Evolutionary conservation across 805 yeast genomes (phyloP).

Genomic region (Sungouiozyma ichnusensis): DNA sequence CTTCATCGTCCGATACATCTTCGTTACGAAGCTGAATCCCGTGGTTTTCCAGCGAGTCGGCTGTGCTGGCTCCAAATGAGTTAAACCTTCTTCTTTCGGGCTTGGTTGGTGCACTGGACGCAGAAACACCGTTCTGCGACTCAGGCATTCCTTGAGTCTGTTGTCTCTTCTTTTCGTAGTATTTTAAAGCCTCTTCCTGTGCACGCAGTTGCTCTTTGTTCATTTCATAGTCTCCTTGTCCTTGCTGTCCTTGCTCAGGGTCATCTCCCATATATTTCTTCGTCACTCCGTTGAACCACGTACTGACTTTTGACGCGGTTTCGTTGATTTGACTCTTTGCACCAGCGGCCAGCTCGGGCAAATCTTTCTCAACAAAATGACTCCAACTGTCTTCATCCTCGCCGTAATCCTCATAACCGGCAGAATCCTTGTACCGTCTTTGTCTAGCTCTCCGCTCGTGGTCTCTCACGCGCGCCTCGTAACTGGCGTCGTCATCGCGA

Average conservation of each 20-base stretch:
- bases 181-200: conserved; percentile 12
- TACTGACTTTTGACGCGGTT: conserved; percentile 61
- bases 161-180: conserved; percentile 7
- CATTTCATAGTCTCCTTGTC: conserved; percentile 1
- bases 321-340: conserved; percentile 71
- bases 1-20: conserved; percentile 26
- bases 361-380: conserved; percentile 44
- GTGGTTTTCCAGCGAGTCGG: conserved; percentile 22
- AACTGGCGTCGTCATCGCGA: conserved; percentile 14
- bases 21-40: conserved; percentile 24
- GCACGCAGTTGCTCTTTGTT: conserved; percentile 5
- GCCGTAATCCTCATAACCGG: conserved; percentile 12
- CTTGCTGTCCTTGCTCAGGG: conserved; percentile 1
- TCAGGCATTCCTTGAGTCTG: conserved; percentile 1
- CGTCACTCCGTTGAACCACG: conserved; percentile 61
- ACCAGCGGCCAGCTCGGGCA: conserved; percentile 53
- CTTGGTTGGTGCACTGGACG: conserved; percentile 2
- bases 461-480: conserved; percentile 21
- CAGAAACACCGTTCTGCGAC: background rate
- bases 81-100: conserved; percentile 23
- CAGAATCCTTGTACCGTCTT: conserved; percentile 1
- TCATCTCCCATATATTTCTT: conserved; percentile 14
- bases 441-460: conserved; percentile 17
- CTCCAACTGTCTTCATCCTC: conserved; percentile 43
- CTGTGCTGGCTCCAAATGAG: conserved; percentile 26